Evolutionary conservation across 129 eudicot genomes (phyloP).

Genomic region (Saposhnikovia divaricata): DNA sequence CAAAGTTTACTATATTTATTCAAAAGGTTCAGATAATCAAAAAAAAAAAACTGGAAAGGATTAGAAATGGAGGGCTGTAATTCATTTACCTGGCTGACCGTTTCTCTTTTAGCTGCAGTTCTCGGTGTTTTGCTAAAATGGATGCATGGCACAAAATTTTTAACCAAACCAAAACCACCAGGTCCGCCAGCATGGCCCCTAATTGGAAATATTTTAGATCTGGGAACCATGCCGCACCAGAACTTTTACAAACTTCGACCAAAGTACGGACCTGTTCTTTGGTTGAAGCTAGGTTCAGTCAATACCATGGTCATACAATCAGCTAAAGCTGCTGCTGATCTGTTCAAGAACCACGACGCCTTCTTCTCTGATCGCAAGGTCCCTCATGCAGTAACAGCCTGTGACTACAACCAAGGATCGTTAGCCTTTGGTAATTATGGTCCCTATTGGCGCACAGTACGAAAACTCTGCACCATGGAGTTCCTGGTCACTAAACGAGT

Average conservation of each 20-base stretch:
- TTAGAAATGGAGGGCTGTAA: background rate
- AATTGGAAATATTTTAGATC: slow-evolving; percentile 9
- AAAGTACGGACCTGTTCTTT: slow-evolving; percentile 16
- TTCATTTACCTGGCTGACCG: slow-evolving; percentile 2
- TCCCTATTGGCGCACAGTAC: slow-evolving; percentile 18
- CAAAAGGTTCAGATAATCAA: too few relatives aligned
- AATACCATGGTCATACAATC: slow-evolving; percentile 27
- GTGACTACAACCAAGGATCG: slow-evolving; percentile 8
- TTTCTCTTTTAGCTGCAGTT: background rate
- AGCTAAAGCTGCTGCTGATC: slow-evolving; percentile 17
- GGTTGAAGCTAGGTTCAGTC: slow-evolving; percentile 27
- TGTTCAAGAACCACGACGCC: slow-evolving; percentile 28
- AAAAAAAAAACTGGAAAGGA: background rate
- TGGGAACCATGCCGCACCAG: slow-evolving; percentile 15
- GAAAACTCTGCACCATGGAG: slow-evolving; percentile 13
- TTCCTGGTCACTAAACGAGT: slow-evolving; percentile 16
- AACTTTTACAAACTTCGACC: background rate
- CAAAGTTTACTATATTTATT: too few relatives aligned
- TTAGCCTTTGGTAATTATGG: background rate
- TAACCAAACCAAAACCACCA: background rate
- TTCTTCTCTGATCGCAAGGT: slow-evolving; percentile 21
- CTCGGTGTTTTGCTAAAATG: background rate
- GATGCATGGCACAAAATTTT: background rate
- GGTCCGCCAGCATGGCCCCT: slow-evolving; percentile 17
- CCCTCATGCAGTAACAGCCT: slow-evolving; percentile 13